These are phyloP conservation scores for Castanospermum australe DNA, from an alignment of 306 rosid species.

Conservation along the genomic window DNA sequence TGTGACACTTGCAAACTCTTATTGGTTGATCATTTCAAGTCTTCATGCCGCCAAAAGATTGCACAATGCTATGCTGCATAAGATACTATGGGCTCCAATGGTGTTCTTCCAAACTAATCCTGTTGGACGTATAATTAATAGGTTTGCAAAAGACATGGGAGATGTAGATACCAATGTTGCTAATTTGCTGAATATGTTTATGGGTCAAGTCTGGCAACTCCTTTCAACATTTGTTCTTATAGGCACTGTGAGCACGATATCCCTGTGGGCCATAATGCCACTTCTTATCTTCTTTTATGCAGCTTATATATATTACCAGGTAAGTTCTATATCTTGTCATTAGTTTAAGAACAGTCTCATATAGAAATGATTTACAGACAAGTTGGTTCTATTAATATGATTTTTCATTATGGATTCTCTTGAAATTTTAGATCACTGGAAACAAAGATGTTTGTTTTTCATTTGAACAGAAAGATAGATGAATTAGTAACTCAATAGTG, in stretches of 20 bases:
- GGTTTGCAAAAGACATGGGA: constrained; percentile 81
- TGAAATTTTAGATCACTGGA: background rate
- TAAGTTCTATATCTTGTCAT: constrained; percentile 7
- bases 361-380: background rate
- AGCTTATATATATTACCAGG: constrained; percentile 87
- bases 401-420: background rate
- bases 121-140: constrained; percentile 79
- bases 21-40: constrained; percentile 76
- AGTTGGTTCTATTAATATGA: background rate
- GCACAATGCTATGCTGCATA: constrained; percentile 62
- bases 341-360: background rate
- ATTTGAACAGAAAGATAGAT: background rate
- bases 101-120: constrained; percentile 91
- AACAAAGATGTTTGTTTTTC: background rate
- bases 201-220: constrained; percentile 81
- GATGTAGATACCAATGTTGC: constrained; percentile 77
- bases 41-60: constrained; percentile 66
- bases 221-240: constrained; percentile 82
- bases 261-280: constrained; percentile 90
- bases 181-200: constrained; percentile 40
- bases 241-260: constrained; percentile 80
- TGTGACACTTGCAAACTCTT: constrained; percentile 70
- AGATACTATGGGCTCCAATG: constrained; percentile 77
- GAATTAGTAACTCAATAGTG: background rate
- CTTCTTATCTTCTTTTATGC: constrained; percentile 75